A percentile compares a stretch with the other conserved stretches of the same genome.
Evolutionary conservation across 306 rosid species (phyloP).

Genomic region (Vicia faba): DNA sequence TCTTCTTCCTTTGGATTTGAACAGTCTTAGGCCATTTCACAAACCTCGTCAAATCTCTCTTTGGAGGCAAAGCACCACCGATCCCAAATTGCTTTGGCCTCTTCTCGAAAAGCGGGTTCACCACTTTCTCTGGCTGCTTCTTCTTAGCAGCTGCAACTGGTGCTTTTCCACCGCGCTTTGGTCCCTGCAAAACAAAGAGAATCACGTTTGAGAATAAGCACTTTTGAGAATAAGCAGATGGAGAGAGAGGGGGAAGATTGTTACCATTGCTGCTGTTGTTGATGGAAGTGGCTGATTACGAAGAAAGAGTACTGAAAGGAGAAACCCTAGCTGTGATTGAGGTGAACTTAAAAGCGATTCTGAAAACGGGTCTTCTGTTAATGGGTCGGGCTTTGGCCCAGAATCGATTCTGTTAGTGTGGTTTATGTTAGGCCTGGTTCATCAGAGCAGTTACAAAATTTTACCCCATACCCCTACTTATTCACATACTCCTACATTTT

Average conservation of each 20-base stretch:
- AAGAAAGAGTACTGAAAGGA: neutral
- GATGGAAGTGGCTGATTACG: neutral
- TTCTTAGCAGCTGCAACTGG: slow-evolving; percentile 30
- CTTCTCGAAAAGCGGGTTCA: slow-evolving; percentile 78
- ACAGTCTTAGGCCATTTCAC: slow-evolving; percentile 84
- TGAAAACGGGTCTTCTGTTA: neutral
- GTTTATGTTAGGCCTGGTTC: too few species aligned
- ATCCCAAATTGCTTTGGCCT: slow-evolving; percentile 83
- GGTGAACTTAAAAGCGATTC: neutral
- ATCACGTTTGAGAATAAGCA: neutral
- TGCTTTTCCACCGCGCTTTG: slow-evolving; percentile 36
- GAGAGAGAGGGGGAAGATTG: neutral
- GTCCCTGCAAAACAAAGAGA: slow-evolving; percentile 16
- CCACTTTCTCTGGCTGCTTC: slow-evolving; percentile 55
- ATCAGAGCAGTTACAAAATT: too few species aligned
- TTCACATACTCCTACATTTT: too few species aligned
- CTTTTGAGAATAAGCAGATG: neutral
- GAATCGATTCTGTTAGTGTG: neutral
- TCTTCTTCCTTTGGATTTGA: slow-evolving; percentile 74
- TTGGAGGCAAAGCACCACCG: slow-evolving; percentile 82
- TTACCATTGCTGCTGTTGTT: slow-evolving; percentile 21
- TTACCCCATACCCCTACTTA: too few species aligned
- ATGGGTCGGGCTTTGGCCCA: slow-evolving; percentile 3
- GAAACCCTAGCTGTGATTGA: slow-evolving; percentile 2
- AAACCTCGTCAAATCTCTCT: slow-evolving; percentile 74